These are phyloP conservation scores for Diplocarpon mali DNA, from an alignment of 2,329 filamentous ascomycete species.

Conservation along the genomic window DNA sequence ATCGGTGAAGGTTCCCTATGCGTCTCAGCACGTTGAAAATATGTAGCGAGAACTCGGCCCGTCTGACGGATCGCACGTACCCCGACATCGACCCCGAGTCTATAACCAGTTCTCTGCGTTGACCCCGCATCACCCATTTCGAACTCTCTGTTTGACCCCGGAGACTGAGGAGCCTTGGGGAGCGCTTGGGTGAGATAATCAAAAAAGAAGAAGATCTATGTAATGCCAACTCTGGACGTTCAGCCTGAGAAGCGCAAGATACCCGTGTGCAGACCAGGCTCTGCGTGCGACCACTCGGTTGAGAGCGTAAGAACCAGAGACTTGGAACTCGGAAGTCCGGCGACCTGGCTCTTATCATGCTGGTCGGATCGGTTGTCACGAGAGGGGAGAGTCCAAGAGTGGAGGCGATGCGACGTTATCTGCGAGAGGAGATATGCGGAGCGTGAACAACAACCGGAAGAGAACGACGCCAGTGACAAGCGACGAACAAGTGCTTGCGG, in stretches of 20 bases:
- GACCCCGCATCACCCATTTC: neutral
- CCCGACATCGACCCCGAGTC: neutral
- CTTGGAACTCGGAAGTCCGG: neutral
- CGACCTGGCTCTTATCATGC: neutral
- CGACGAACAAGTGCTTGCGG: too few relatives aligned
- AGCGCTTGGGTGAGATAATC: neutral
- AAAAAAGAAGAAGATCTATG: neutral
- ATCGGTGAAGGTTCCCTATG: neutral
- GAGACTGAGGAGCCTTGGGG: neutral
- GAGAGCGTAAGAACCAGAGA: neutral
- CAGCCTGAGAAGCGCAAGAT: neutral
- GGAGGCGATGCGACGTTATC: too few relatives aligned
- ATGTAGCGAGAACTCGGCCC: neutral
- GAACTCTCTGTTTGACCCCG: too few relatives aligned
- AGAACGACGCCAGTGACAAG: too few relatives aligned
- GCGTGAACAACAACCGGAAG: too few relatives aligned
- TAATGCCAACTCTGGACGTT: neutral
- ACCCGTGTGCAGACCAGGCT: neutral
- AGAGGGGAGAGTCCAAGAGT: neutral
- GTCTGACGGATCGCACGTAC: neutral
- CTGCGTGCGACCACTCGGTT: neutral
- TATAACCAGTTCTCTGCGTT: neutral
- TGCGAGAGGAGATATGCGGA: too few relatives aligned
- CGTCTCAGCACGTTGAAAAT: neutral
- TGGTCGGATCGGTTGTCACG: neutral